Conservation (phyloP, 163 green algal species). For the Scenedesmus sp. region DNA sequence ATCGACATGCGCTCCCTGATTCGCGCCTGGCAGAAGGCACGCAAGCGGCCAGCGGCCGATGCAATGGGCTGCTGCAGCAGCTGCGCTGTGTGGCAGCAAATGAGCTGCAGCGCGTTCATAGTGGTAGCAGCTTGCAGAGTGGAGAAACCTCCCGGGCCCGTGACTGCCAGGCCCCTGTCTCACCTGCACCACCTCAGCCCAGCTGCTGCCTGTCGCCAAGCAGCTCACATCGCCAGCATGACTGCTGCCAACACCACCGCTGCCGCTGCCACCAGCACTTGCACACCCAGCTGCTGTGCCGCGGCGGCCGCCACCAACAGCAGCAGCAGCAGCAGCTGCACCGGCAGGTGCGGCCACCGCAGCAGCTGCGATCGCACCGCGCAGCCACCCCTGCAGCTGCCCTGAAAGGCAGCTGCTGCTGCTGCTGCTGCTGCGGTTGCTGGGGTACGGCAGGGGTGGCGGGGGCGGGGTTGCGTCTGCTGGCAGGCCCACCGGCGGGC, state of each 20-base stretch:
- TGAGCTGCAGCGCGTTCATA: too few relatives aligned
- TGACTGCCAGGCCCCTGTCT: neutral
- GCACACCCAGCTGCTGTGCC: constrained; percentile 13
- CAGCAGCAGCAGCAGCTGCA: neutral
- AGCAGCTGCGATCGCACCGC: neutral
- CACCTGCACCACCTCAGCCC: constrained; percentile 61
- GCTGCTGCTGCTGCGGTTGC: constrained; percentile 35
- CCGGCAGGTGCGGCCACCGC: neutral
- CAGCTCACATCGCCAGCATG: constrained; percentile 18
- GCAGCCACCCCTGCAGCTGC: constrained; percentile 35
- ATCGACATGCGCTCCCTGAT: too few relatives aligned
- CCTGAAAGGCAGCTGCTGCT: constrained; percentile 21
- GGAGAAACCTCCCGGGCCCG: neutral
- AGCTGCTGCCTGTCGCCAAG: constrained; percentile 49
- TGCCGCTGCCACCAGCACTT: neutral
- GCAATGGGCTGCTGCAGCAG: too few relatives aligned
- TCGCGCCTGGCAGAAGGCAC: too few relatives aligned
- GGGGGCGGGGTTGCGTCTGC: neutral
- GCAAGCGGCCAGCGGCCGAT: too few relatives aligned
- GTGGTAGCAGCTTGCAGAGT: neutral
- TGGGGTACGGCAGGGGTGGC: neutral
- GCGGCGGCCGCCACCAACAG: neutral
- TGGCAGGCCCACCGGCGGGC: neutral
- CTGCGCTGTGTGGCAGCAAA: too few relatives aligned
- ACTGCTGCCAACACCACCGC: neutral